phyloP scores from a whole-genome alignment of 306 rosid species.

The Rubus idaeus region DNA sequence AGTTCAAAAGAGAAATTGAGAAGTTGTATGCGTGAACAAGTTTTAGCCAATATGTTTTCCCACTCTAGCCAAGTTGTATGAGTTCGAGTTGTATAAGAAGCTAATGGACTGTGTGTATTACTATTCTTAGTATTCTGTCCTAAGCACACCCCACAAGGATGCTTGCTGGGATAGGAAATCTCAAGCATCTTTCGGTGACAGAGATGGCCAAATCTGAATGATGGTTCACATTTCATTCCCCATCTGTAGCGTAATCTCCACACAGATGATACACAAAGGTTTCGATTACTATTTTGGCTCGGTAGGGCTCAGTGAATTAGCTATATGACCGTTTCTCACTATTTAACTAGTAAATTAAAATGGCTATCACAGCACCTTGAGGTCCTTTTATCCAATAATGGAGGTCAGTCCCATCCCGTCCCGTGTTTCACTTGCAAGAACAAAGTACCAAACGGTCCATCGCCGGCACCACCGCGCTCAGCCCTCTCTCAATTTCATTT shows the following conservation, averaged over 20 bases:
- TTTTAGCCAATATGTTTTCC: background rate
- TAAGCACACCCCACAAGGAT: background rate
- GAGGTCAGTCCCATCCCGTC: too few species aligned
- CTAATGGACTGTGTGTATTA: background rate
- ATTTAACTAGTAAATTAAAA: too few species aligned
- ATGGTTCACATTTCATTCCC: background rate
- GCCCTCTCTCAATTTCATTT: too few species aligned
- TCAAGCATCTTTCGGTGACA: background rate
- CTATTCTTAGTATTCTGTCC: background rate
- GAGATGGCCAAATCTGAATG: background rate
- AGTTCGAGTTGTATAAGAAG: too few species aligned
- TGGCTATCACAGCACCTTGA: too few species aligned
- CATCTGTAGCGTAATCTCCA: conserved; percentile 3
- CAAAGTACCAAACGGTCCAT: too few species aligned
- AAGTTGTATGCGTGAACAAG: conserved; percentile 61
- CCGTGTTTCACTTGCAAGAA: too few species aligned
- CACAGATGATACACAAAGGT: conserved; percentile 4
- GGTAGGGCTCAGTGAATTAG: conserved; percentile 31
- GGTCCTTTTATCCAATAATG: too few species aligned
- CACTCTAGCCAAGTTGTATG: background rate
- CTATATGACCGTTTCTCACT: too few species aligned
- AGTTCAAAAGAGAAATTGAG: conserved; percentile 66
- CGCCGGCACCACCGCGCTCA: too few species aligned
- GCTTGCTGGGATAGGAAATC: background rate
- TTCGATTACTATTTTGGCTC: conserved; percentile 38